Base-by-base conservation (phyloP, 768 basidiomycete genomes). In the Mycena rebaudengoi region DNA sequence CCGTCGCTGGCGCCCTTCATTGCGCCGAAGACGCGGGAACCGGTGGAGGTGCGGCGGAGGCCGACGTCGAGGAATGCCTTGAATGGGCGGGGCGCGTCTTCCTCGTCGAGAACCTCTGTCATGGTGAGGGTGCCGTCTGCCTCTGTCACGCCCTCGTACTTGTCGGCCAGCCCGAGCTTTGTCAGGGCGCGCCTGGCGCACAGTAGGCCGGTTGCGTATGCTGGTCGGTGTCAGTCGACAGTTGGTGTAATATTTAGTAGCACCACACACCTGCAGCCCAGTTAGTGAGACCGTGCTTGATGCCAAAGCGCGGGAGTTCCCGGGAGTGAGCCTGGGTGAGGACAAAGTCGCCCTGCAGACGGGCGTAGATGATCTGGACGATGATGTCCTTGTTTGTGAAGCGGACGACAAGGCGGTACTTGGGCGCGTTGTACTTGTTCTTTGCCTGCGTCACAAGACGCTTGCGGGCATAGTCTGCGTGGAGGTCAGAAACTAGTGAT, bases 361-460 rank as follows among this genome's bases (percentile, higher is more conserved):
- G 98, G 69, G 98, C 96, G 75, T 98, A 99, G 79, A 95, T 86
- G 75, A 99, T 91, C 79, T 97, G 95, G 72, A 91, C 90, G 77
- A 98, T 95, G 80, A 98, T 88, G 74, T 98, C 89, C 83, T 87
- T 92, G 89, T 99, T 99, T 71, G 96, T 97, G 89, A 99, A 96
- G 71, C 98, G 95, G 76, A 99, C 98, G 66, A 99, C 98, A 51
- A 99, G 90, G 71, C 96, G 95, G 83, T 98, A 98, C 83, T 98
- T 98, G 58, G 96, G 96, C 37, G 95, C 94, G 72, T 97, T 97
- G 84, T 98, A 99, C 86, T 99, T 99, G 90, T 98, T 99, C 88
- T 99, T 99, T 62, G 98, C 96, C 86, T 99, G 98, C 62, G 94
- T 89, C 69, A 99, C 89, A 57, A 99, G 88, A 70, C 96, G 91